These are phyloP conservation scores for Salicornia ramosissima DNA, from an alignment of 148 eudicot species.

Conservation along the genomic window DNA sequence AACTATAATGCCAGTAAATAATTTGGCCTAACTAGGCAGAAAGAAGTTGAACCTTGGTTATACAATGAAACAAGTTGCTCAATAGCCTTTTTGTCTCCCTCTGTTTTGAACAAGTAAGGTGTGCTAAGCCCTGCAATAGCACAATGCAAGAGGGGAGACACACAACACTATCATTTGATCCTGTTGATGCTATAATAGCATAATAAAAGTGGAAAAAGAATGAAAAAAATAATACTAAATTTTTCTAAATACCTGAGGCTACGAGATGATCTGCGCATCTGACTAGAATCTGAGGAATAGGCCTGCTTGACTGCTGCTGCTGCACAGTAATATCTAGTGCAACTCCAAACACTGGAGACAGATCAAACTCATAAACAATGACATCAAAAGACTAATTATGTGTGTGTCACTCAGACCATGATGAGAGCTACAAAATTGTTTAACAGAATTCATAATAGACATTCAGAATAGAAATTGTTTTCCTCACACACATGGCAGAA, in stretches of 20 bases:
- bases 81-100: slow-evolving; percentile 75
- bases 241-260: slow-evolving; percentile 56
- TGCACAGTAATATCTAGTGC: slow-evolving; percentile 76
- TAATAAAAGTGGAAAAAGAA: neutral
- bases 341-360: slow-evolving; percentile 70
- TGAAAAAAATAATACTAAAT: neutral
- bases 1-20: slow-evolving; percentile 6
- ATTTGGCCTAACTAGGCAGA: neutral
- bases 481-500: too few species aligned
- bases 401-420: neutral
- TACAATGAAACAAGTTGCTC: slow-evolving; percentile 75
- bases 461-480: neutral
- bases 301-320: slow-evolving; percentile 67
- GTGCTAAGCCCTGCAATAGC: slow-evolving; percentile 74
- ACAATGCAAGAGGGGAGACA: neutral
- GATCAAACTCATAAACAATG: neutral
- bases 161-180: neutral
- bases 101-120: slow-evolving; percentile 69
- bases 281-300: slow-evolving; percentile 68
- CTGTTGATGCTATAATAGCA: neutral
- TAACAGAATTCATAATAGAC: neutral
- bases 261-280: slow-evolving; percentile 89
- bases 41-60: slow-evolving; percentile 60
- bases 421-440: too few species aligned
- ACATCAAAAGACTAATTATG: neutral